phyloP scores from a whole-genome alignment of 2,329 filamentous ascomycete genomes.

The Dactylellina cionopaga region DNA sequence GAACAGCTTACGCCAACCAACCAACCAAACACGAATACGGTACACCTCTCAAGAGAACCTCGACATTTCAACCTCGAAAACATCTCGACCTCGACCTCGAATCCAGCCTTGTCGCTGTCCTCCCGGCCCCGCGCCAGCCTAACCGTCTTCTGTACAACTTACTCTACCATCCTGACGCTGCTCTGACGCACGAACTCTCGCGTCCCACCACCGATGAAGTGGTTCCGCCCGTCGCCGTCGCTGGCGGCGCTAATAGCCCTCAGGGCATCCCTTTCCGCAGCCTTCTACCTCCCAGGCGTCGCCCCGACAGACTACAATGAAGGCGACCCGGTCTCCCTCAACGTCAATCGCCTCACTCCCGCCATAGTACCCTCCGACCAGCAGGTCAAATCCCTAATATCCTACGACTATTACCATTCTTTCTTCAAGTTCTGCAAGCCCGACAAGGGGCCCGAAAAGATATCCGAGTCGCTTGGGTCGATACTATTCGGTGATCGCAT shows the following conservation, averaged over 20 bases:
- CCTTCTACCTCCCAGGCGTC: constrained; percentile 96
- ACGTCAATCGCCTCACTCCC: constrained; percentile 92
- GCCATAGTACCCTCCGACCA: constrained; percentile 79
- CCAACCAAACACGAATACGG: no score
- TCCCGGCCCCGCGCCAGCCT: neutral
- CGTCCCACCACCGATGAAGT: constrained; percentile 39
- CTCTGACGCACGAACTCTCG: constrained; percentile 1
- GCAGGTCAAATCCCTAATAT: constrained; percentile 88
- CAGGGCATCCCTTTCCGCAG: constrained; percentile 60
- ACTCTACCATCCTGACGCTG: neutral
- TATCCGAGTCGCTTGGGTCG: constrained; percentile 90
- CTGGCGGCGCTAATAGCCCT: constrained; percentile 44
- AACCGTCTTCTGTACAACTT: neutral
- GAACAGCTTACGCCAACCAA: constrained; percentile 45
- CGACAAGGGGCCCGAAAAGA: constrained; percentile 76
- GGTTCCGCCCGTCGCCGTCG: constrained; percentile 31
- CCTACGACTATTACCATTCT: constrained; percentile 94
- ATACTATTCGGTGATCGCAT: constrained; percentile 98
- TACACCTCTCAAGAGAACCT: no score
- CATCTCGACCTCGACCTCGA: constrained; percentile 7
- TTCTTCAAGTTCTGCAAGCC: constrained; percentile 89
- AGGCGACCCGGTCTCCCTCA: constrained; percentile 82
- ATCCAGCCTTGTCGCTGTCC: neutral
- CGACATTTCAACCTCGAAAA: constrained; percentile 6
- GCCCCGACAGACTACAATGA: constrained; percentile 89